Evolutionary conservation across 2,329 filamentous ascomycete species (phyloP), one percentile per base, ranked within the genome.

Genomic region (Arthrinium puccinioides): DNA sequence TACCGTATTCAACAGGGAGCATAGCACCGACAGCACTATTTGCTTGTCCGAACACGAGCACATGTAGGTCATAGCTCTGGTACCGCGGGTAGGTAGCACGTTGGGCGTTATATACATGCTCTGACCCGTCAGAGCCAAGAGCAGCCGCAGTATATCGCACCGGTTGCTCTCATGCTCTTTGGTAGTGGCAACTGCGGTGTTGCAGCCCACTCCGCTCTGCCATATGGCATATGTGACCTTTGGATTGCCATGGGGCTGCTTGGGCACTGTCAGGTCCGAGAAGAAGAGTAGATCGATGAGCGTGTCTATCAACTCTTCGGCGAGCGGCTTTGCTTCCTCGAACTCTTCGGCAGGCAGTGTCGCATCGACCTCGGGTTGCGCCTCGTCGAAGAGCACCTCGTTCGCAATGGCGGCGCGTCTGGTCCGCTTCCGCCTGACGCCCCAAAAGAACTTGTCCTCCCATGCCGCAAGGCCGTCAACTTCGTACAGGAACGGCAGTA

Each of bases 181-280:
- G 36, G 82, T 96, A 4, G 88, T 90, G 9, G 82, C 82, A 49
- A 94, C 80, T 5, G 88, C 79, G 13, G 84, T 86, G 59, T 95
- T 94, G 67, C 90, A 97, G 11, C 92, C 92, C 21, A 98, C 90
- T 32, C 92, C 92, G 55, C 87, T 97, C 64, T 96, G 88, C 92
- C 92, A 98, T 56, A 98, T 97, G 37, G 87, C 84, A 62, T 92
- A 95, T 7, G 83, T 84, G 39, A 96, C 84, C 58, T 92, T 94
- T 44, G 76, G 74, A 54, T 84, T 87, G 37, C 78, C 77, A 39
- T 79, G 72, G 11, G 79, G 72, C 28, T 84, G 75, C 40, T 72
- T 76, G 9, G 90, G 86, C 13, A 96, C 74, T 0, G 90, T 95
- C 52, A 98, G 84, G 38, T 88, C 86, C 8, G 84, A 82, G 58